Conservation (phyloP, 2,329 filamentous ascomycete species). For the Dactylonectria macrodidyma region DNA sequence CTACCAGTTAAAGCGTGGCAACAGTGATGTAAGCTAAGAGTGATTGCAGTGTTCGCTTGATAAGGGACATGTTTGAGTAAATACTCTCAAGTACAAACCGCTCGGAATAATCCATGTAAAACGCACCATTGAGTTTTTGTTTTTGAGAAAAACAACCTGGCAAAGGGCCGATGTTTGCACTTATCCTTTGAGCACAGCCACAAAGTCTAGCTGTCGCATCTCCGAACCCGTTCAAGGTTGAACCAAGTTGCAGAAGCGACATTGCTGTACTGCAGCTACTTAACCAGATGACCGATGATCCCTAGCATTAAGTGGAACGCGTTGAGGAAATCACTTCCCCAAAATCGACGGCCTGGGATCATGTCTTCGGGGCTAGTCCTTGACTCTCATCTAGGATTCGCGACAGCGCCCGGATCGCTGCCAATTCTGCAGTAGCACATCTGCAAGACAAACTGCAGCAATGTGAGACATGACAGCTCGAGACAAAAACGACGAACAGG, state of each 20-base stretch:
- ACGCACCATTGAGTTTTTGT: no score
- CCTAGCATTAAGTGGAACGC: neutral
- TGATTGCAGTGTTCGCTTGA: neutral
- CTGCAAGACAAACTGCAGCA: conserved; percentile 6
- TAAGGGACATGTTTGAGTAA: neutral
- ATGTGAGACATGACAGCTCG: neutral
- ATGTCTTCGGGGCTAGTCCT: neutral
- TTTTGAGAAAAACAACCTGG: no score
- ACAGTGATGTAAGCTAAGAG: neutral
- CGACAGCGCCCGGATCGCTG: neutral
- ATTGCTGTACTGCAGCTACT: neutral
- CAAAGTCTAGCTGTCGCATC: neutral
- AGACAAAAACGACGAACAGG: neutral
- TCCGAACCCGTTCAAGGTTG: neutral
- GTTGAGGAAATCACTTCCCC: neutral
- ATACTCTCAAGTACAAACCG: no score
- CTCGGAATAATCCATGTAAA: no score
- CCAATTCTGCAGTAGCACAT: neutral
- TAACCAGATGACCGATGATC: neutral
- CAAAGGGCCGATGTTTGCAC: no score
- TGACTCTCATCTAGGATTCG: neutral
- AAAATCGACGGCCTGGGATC: neutral
- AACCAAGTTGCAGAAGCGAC: neutral
- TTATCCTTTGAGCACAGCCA: no score
- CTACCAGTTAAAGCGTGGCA: neutral